phyloP scores from a whole-genome alignment of 1,284 basidiomycete genomes.

The Fistulina hepatica region DNA sequence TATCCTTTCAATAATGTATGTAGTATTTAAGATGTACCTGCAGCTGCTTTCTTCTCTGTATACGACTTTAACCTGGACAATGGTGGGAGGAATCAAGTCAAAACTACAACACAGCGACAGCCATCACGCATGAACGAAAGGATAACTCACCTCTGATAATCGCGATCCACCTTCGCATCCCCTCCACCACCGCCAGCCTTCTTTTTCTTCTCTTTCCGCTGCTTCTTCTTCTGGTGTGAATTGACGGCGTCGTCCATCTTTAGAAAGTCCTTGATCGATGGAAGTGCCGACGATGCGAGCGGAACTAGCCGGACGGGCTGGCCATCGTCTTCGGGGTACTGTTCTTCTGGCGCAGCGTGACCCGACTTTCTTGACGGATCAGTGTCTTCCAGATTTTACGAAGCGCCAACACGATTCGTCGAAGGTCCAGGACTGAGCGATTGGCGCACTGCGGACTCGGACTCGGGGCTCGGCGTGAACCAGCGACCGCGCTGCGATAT shows the following conservation, averaged over 20 bases:
- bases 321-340: constrained; percentile 30
- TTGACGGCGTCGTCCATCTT: constrained; percentile 60
- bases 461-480: constrained; percentile 15
- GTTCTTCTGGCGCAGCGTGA: constrained; percentile 17
- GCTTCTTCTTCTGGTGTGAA: constrained; percentile 50
- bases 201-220: constrained; percentile 60
- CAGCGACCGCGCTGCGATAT: constrained; percentile 13
- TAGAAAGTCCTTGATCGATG: constrained; percentile 73
- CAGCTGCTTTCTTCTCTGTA: too few relatives aligned
- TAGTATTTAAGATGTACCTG: too few relatives aligned
- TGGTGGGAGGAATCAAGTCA: too few relatives aligned
- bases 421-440: background rate
- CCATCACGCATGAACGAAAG: too few relatives aligned
- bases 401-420: background rate
- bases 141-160: too few relatives aligned
- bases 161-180: too few relatives aligned
- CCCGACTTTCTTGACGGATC: too few relatives aligned
- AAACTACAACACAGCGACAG: too few relatives aligned
- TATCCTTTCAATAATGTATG: too few relatives aligned
- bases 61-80: too few relatives aligned
- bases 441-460: constrained; percentile 1
- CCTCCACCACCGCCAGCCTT: constrained; percentile 25
- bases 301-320: constrained; percentile 47
- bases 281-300: constrained; percentile 62
- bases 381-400: background rate